phyloP scores from a whole-genome alignment of 148 eudicot genomes.

The Beta vulgaris region DNA sequence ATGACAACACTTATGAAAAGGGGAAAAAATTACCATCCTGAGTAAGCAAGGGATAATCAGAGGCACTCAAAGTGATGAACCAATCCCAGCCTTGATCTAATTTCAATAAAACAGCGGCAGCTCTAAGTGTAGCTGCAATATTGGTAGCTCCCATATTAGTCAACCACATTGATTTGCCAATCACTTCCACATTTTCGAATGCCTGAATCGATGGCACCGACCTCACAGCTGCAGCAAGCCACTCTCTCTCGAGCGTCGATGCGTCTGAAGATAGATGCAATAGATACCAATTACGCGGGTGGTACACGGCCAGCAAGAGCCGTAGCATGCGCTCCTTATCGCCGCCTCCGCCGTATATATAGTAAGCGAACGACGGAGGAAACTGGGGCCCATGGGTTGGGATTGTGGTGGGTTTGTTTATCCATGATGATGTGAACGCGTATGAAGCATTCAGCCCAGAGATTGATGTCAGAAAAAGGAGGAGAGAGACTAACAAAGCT shows the following conservation, averaged over 20 bases:
- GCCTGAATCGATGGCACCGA: conserved; percentile 56
- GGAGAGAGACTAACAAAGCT: conserved; percentile 55
- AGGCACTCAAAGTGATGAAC: conserved; percentile 78
- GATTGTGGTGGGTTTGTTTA: conserved; percentile 20
- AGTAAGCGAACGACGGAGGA: conserved; percentile 83
- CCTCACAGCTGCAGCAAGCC: conserved; percentile 46
- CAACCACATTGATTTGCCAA: conserved; percentile 72
- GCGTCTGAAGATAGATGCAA: conserved; percentile 75
- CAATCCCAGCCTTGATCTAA: conserved; percentile 88
- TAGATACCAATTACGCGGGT: conserved; percentile 80
- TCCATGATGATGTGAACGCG: conserved; percentile 36
- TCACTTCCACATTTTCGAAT: conserved; percentile 81
- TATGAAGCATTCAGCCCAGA: conserved; percentile 53
- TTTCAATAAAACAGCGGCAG: conserved; percentile 75
- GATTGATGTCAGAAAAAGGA: conserved; percentile 57
- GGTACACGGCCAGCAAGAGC: conserved; percentile 69
- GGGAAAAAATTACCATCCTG: conserved; percentile 63
- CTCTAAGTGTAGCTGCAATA: conserved; percentile 62
- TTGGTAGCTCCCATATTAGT: conserved; percentile 81
- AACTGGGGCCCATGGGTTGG: conserved; percentile 47
- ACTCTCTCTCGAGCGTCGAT: conserved; percentile 51
- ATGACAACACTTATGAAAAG: neutral
- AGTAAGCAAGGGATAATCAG: conserved; percentile 84
- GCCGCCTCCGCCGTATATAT: conserved; percentile 62
- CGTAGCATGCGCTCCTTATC: conserved; percentile 58